Evolutionary conservation across 2,329 filamentous ascomycete genomes (phyloP), one percentile per base, ranked within the genome.

Genomic region (Fusarium graminum): DNA sequence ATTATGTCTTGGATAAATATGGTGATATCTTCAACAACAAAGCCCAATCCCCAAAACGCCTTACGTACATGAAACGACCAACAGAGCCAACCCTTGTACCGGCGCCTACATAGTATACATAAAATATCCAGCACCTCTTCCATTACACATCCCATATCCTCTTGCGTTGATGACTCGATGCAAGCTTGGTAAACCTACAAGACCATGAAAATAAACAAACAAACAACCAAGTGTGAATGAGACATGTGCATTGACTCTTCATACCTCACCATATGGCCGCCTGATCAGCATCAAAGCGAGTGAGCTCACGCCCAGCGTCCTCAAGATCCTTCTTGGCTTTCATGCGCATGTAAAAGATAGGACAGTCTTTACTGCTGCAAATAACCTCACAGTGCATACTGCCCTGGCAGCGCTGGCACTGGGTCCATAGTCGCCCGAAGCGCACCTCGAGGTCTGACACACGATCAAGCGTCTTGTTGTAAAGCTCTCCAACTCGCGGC

Each of bases 281-380:
- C 72, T 88, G 87, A 79, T 97, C 94, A 67, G 89, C 86, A 80
- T 99, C 95, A 79, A 99, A 99, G 72, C 95, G 84, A 71, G 86
- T 86, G 73, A 99, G 79, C 78, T 99, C 95, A 81, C 93, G 96
- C 57, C 94, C 93, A 3, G 90, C 90, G 80, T 99, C 95, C 78
- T 98, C 94, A 38, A 98, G 89, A 77, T 99, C 95, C 83, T 99
- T 99, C 86, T 97, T 97, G 30, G 94, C 94, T 85, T 99, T 99
- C 95, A 99, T 99, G 6, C 95, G 89, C 95, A 99, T 99, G 79
- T 99, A 99, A 79, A 99, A 99, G 74, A 99, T 99, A 1, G 95
- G 95, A 76, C 95, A 99, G 82, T 99, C 95, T 77, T 93, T 92
- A 77, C 91, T 94, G 65, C 91, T 94, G 82, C 95, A 99, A 71